These are phyloP conservation scores for Saccharomycopsis synnaedendra DNA, from an alignment of 805 yeast genomes.

Conservation along the genomic window DNA sequence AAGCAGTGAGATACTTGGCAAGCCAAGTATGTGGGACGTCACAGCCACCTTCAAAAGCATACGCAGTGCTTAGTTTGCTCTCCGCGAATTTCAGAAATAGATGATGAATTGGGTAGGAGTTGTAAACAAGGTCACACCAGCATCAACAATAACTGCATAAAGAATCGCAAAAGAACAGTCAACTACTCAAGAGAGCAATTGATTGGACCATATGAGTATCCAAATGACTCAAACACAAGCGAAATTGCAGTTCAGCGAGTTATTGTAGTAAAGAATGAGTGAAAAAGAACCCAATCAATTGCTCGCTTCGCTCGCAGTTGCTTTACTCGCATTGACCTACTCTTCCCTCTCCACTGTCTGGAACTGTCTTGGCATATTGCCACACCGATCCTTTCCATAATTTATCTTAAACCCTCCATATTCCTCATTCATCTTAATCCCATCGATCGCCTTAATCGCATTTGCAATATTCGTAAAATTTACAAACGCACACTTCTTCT, in stretches of 20 bases:
- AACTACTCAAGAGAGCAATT: neutral
- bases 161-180: neutral
- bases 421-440: constrained; percentile 64
- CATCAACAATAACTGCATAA: no score
- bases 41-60: no score
- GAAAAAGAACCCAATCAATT: neutral
- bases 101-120: no score
- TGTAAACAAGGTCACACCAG: no score
- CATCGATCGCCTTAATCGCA: constrained; percentile 88
- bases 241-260: neutral
- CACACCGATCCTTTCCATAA: constrained; percentile 93
- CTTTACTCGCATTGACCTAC: neutral
- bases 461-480: constrained; percentile 85
- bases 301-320: neutral
- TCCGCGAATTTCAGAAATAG: no score
- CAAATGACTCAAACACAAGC: neutral
- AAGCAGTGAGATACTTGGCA: no score
- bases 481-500: constrained; percentile 81
- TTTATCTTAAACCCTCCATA: constrained; percentile 69
- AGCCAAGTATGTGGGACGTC: no score
- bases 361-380: constrained; percentile 80
- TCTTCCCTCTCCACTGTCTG: constrained; percentile 2
- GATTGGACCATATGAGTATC: neutral
- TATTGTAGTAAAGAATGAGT: neutral
- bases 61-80: no score